phyloP scores from a whole-genome alignment of 441 rosid genomes.

The Jatropha podagrica region DNA sequence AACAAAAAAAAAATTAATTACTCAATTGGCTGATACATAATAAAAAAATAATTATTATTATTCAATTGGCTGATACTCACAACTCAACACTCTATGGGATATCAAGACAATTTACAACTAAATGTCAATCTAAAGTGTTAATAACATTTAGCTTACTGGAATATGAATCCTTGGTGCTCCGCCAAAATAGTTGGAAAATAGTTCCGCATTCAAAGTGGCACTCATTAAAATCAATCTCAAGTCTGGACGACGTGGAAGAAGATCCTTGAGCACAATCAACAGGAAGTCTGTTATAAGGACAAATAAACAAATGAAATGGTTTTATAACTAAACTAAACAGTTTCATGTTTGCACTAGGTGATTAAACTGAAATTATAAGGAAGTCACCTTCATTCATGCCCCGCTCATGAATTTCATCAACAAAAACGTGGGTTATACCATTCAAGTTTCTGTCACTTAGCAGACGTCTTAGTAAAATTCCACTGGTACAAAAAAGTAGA shows the following conservation, averaged over 20 bases:
- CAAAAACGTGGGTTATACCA: conserved; percentile 97
- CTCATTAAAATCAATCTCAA: conserved; percentile 96
- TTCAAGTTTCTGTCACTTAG: conserved; percentile 85
- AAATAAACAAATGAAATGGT: conserved; percentile 6
- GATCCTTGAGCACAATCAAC: conserved; percentile 91
- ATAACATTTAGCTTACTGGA: conserved; percentile 57
- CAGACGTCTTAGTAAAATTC: conserved; percentile 85
- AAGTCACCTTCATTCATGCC: conserved; percentile 98
- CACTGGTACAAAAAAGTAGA: conserved; percentile 98
- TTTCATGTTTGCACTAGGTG: neutral
- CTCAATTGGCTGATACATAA: too few relatives aligned
- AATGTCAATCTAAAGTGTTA: conserved; percentile 10
- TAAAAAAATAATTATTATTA: too few relatives aligned
- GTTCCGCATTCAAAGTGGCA: conserved; percentile 97
- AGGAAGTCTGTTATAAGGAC: conserved; percentile 66
- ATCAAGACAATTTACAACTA: conserved; percentile 7
- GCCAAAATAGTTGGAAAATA: conserved; percentile 84
- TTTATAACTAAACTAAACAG: neutral
- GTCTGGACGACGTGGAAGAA: conserved; percentile 94
- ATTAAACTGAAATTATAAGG: conserved; percentile 13
- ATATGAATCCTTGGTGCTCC: conserved; percentile 92
- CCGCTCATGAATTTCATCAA: conserved; percentile 98
- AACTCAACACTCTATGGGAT: conserved; percentile 11
- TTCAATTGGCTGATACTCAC: conserved; percentile 9
- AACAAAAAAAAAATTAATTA: neutral